phyloP scores from a whole-genome alignment of 805 yeast species.

The Danielia oregonensis region DNA sequence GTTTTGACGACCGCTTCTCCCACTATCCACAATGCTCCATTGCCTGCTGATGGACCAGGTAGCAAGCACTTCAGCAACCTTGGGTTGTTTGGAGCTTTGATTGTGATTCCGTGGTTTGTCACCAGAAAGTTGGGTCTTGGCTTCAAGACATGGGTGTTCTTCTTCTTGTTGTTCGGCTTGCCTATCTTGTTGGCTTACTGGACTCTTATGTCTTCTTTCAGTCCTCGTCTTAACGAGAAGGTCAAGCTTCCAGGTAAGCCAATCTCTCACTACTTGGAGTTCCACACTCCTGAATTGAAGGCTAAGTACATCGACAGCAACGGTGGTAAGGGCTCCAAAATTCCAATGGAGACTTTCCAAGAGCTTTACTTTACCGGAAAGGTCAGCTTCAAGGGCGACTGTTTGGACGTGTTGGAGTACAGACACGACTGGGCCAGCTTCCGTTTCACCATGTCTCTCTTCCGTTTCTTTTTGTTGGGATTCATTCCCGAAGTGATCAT shows the following conservation, averaged over 20 bases:
- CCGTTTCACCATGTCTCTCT: constrained; percentile 71
- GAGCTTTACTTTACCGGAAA: constrained; percentile 80
- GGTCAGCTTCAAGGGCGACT: constrained; percentile 85
- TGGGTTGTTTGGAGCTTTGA: constrained; percentile 45
- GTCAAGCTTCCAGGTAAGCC: constrained; percentile 73
- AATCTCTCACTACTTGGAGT: constrained; percentile 74
- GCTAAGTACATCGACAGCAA: constrained; percentile 52
- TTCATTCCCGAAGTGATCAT: constrained; percentile 90
- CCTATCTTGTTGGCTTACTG: constrained; percentile 82
- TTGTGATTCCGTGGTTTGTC: constrained; percentile 59
- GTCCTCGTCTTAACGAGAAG: constrained; percentile 80
- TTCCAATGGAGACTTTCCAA: constrained; percentile 91
- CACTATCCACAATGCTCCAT: constrained; percentile 77
- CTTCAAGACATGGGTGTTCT: constrained; percentile 59
- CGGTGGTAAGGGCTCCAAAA: constrained; percentile 63
- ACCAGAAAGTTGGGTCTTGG: constrained; percentile 70
- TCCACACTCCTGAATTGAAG: constrained; percentile 69
- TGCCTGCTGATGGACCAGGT: constrained; percentile 92
- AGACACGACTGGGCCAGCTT: constrained; percentile 91
- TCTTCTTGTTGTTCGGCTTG: constrained; percentile 49
- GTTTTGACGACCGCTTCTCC: constrained; percentile 47
- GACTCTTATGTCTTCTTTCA: constrained; percentile 70
- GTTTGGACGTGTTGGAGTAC: constrained; percentile 76
- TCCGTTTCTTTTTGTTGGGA: constrained; percentile 77
- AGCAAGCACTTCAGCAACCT: constrained; percentile 69